Conservation (phyloP, 2,329 filamentous ascomycete species). For the Tolypocladium ovalisporum region DNA sequence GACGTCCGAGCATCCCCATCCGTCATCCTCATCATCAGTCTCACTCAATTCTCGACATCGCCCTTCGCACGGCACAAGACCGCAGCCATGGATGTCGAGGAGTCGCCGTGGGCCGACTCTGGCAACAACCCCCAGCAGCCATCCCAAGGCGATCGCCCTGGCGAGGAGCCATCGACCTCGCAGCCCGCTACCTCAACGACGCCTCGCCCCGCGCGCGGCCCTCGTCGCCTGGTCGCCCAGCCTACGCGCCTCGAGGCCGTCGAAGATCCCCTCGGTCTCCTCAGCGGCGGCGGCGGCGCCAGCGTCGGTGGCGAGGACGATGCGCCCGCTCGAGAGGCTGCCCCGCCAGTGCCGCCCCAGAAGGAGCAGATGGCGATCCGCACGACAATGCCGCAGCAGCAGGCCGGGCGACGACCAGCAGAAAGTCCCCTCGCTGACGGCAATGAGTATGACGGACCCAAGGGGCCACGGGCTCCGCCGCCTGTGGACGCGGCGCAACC, state of each 20-base stretch:
- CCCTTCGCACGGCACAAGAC: slow-evolving; percentile 1
- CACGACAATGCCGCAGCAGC: slow-evolving; percentile 41
- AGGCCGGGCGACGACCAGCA: slow-evolving; percentile 31
- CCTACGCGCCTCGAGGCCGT: slow-evolving; percentile 70
- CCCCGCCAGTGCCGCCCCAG: slow-evolving; percentile 58
- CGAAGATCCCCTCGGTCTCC: slow-evolving; percentile 65
- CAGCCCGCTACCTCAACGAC: slow-evolving; percentile 19
- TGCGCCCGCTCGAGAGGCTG: slow-evolving; percentile 21
- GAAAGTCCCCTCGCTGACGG: slow-evolving; percentile 60
- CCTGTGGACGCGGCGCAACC: slow-evolving; percentile 49
- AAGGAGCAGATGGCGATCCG: slow-evolving; percentile 56
- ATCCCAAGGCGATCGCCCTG: slow-evolving; percentile 20
- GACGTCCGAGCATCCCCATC: neutral
- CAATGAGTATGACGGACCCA: slow-evolving; percentile 48
- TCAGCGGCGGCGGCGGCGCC: slow-evolving; percentile 52
- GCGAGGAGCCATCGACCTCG: slow-evolving; percentile 17
- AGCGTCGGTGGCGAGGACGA: slow-evolving; percentile 18
- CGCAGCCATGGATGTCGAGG: slow-evolving; percentile 36
- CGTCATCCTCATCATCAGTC: neutral
- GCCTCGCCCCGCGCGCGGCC: slow-evolving; percentile 34
- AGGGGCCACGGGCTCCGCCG: slow-evolving; percentile 52
- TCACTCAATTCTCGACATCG: neutral
- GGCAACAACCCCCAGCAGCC: slow-evolving; percentile 17
- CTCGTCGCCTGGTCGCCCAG: slow-evolving; percentile 59
- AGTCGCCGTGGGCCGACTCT: slow-evolving; percentile 44